Evolutionary conservation across 768 basidiomycete genomes (phyloP).

Genomic region (Crassisporium funariophilum): DNA sequence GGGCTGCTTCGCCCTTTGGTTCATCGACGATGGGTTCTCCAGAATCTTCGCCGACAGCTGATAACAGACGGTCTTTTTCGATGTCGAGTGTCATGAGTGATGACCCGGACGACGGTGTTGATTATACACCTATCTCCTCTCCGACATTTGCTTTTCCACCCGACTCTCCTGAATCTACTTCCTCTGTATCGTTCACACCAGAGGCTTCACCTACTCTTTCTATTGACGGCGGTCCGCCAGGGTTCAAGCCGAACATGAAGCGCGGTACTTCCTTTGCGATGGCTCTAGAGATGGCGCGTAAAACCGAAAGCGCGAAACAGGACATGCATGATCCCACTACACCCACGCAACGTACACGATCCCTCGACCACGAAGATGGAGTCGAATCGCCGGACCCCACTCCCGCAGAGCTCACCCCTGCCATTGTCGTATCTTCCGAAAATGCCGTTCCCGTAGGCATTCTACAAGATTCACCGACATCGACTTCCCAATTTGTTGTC

Average conservation of each 20-base stretch:
- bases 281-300: conserved; percentile 43
- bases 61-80: conserved; percentile 34
- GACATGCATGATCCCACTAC: conserved; percentile 18
- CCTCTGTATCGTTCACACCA: conserved; percentile 11
- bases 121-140: conserved; percentile 31
- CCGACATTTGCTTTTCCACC: conserved; percentile 33
- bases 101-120: conserved; percentile 17
- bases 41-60: conserved; percentile 1
- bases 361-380: conserved; percentile 2
- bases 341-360: conserved; percentile 1
- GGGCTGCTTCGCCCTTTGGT: conserved; percentile 15
- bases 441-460: conserved; percentile 3
- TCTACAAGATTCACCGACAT: conserved; percentile 9
- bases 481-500: background rate
- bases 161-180: conserved; percentile 20
- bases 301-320: conserved; percentile 35
- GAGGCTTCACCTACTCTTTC: conserved; percentile 17
- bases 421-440: conserved; percentile 20
- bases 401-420: conserved; percentile 8
- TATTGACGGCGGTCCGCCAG: conserved; percentile 15
- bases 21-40: conserved; percentile 3
- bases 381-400: conserved; percentile 1
- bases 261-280: conserved; percentile 39
- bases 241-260: conserved; percentile 17
- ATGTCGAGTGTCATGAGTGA: conserved; percentile 27